Evolutionary conservation across 306 rosid species (phyloP), one percentile per base, ranked within the genome.

Genomic region (Prunus mume): DNA sequence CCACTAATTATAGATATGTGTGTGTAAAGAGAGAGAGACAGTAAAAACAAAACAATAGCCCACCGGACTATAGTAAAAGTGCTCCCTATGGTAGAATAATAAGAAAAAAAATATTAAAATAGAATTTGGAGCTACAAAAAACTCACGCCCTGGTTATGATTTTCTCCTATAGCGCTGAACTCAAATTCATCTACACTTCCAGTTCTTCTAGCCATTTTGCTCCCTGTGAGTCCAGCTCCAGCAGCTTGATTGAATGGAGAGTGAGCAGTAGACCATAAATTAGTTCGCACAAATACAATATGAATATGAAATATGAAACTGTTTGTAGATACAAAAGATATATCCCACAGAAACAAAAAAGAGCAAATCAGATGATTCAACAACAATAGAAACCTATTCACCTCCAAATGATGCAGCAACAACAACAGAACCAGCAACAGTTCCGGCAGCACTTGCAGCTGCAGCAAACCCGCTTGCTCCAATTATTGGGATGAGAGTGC

Each of bases 381-480:
- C 72, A 66, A 60, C 38, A 68, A 32, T 11, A 55, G 60, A 47
- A 75, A 77, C 75, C 63, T 19, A 73, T 58, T 73, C 80, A 94
- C 98, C 96, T 80, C 98, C 98, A 80, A 94, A 94, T 24, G 98
- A 94, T 76, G 98, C 96, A 68, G 98, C 97, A 85, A 94, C 98
- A 50, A 97, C 98, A 84, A 90, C 93, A 73, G 98, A 91, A 85
- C 98, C 97, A 54, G 90, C 95, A 77, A 87, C 93, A 78, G 91
- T 86, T 86, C 98, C 97, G 38, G 97, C 98, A 81, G 96, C 98
- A 85, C 84, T 77, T 79, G 96, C 96, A 76, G 85, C 97, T 47
- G 98, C 97, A 72, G 98, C 97, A 87, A 94, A 94, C 45, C 98
- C 97, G 83, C 90, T 78, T 72, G 93, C 93, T 76, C 98, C 97